Evolutionary conservation across 371 early-diverging fungal species (phyloP).

Genomic region (Amoeboradix gromovi): DNA sequence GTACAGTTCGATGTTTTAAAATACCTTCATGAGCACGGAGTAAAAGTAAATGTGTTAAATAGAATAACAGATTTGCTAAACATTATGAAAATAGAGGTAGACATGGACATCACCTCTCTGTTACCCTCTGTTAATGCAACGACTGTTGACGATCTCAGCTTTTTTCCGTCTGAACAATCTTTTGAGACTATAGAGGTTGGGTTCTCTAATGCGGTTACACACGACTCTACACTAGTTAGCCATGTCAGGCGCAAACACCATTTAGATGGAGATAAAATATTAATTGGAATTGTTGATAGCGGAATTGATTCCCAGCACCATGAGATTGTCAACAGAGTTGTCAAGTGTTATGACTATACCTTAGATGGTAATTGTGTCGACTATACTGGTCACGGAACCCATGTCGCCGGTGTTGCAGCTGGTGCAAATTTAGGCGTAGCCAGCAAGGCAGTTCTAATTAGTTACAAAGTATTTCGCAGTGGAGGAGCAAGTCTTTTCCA

Average conservation of each 20-base stretch:
- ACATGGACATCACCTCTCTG: too few species aligned
- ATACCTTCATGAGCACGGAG: too few species aligned
- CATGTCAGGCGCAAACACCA: slow-evolving; percentile 15
- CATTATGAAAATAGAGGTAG: too few species aligned
- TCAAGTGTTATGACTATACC: slow-evolving; percentile 16
- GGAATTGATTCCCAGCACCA: slow-evolving; percentile 17
- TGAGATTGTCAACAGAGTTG: too few species aligned
- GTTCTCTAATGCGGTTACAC: too few species aligned
- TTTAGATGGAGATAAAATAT: background rate
- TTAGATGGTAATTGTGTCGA: slow-evolving; percentile 14
- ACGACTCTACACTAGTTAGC: slow-evolving; percentile 27
- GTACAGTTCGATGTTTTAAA: too few species aligned
- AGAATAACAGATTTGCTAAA: too few species aligned
- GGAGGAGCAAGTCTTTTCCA: slow-evolving; percentile 26
- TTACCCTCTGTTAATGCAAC: too few species aligned
- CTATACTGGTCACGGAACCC: slow-evolving; percentile 23
- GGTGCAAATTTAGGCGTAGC: slow-evolving; percentile 32
- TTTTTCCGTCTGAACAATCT: too few species aligned
- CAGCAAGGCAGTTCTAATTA: slow-evolving; percentile 29
- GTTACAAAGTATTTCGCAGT: slow-evolving; percentile 30
- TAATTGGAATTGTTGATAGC: slow-evolving; percentile 1
- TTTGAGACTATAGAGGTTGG: too few species aligned
- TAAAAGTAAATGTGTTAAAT: too few species aligned
- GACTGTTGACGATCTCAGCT: too few species aligned
- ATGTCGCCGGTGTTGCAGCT: slow-evolving; percentile 32